These are phyloP conservation scores for Ciborinia camelliae DNA, from an alignment of 2,329 filamentous ascomycete species.

Conservation along the genomic window DNA sequence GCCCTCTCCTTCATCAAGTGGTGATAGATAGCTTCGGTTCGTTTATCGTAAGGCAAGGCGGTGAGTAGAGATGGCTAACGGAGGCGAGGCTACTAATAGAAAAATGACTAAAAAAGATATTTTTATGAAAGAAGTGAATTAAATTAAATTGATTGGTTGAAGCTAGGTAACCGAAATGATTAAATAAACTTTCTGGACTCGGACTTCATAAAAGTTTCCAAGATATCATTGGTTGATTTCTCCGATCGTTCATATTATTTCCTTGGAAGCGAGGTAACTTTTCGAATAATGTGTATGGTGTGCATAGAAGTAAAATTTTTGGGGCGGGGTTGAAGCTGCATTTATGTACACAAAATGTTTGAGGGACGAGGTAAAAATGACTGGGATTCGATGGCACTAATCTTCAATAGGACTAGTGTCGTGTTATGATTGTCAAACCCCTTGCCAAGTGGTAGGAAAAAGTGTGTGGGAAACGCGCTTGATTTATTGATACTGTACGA, in stretches of 20 bases:
- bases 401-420: not conserved
- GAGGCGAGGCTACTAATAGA: not conserved
- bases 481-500: too few species aligned
- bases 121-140: not conserved
- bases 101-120: not conserved
- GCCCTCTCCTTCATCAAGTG: not conserved
- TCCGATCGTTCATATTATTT: not conserved
- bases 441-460: not conserved
- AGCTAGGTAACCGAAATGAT: not conserved
- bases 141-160: not conserved
- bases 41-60: conserved; percentile 5
- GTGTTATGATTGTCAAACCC: too few species aligned
- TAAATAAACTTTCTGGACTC: not conserved
- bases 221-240: not conserved
- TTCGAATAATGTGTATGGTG: not conserved
- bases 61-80: not conserved
- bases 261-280: not conserved
- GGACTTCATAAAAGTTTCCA: not conserved
- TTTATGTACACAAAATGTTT: not conserved
- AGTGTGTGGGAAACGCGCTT: not conserved
- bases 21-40: not conserved
- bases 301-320: not conserved
- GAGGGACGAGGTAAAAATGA: not conserved
- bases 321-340: not conserved
- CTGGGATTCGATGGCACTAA: not conserved